Evolutionary conservation across 2,329 filamentous ascomycete genomes (phyloP), one percentile per base, ranked within the genome.

Genomic region (Fusarium tuaranense): DNA sequence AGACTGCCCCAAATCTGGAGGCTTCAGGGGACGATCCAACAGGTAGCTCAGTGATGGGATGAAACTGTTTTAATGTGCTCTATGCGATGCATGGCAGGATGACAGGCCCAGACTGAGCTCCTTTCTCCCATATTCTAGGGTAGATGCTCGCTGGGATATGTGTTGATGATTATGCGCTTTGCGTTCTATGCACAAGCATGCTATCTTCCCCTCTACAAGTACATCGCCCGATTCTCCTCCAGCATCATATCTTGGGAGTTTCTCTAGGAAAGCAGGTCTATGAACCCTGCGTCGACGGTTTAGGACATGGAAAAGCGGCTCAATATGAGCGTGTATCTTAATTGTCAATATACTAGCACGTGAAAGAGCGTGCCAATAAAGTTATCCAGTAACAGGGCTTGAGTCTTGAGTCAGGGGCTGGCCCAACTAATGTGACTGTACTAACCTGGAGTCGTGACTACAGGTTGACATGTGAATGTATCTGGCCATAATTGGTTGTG

Each of bases 1-100:
- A 58, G 86, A 91, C 22, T 93, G 92, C 78, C 87, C 90, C 2
- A 83, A 73, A 30, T 58, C 68, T n/a, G 67, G 70, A 41, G 53
- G 60, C 32, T 38, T 69, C 30, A 66, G 73, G 25, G 74, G 74
- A 38, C 61, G 69, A 34, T 57, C 41, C 25, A 73, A 66, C 60
- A 75, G 63, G 65, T 72, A 72, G 59, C 38, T 22, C 58, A 60
- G 20, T 44, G 48, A 51, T 58, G 48, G 46, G 53, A 20, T 65
- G 58, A 51, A 48, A 48, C 25, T 55, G 16, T 30, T 30, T 22
- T 32, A 18, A 25, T 48, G 14, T 25, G 20, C 34, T 20, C 34
- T 32, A 22, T 32, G 59, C 25, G 22, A 61, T 44, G 38, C 46
- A 34, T 20, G 22, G 27, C n/a, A 58, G 58, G 38, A 38, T 39